phyloP scores from a whole-genome alignment of 352 stramenopile genomes.

The Nothophytophthora sp. region DNA sequence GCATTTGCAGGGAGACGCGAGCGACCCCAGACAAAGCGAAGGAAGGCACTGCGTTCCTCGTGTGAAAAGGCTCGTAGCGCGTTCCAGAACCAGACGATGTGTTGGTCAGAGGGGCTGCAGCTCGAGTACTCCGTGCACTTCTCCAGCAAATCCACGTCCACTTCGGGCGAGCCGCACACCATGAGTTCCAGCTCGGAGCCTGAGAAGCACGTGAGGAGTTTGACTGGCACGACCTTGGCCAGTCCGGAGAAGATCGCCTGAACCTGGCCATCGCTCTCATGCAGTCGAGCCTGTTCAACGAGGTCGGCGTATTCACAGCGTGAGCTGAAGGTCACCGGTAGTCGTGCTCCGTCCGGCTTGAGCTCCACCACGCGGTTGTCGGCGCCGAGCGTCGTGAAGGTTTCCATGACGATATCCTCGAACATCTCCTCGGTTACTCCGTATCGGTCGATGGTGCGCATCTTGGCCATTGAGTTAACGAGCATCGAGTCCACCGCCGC shows the following conservation, averaged over 20 bases:
- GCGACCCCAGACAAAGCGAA: conserved; percentile 93
- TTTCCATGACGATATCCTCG: conserved; percentile 90
- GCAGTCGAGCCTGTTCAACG: conserved; percentile 77
- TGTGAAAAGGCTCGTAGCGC: conserved; percentile 77
- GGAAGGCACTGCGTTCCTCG: conserved; percentile 83
- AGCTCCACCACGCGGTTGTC: conserved; percentile 84
- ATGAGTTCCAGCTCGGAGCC: conserved; percentile 80
- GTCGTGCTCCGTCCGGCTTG: conserved; percentile 52
- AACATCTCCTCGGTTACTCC: conserved; percentile 89
- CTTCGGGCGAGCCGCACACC: conserved; percentile 81
- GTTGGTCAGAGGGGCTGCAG: conserved; percentile 62
- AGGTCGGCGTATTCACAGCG: conserved; percentile 80
- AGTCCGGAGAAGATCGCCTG: conserved; percentile 58
- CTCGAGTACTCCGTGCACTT: conserved; percentile 88
- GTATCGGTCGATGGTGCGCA: conserved; percentile 76
- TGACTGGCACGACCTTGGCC: conserved; percentile 72
- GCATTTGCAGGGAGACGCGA: conserved; percentile 82
- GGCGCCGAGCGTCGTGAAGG: conserved; percentile 87
- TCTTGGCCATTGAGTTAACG: conserved; percentile 85
- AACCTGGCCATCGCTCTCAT: conserved; percentile 71
- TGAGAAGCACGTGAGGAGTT: conserved; percentile 79
- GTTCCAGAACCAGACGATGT: conserved; percentile 90
- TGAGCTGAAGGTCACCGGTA: conserved; percentile 84
- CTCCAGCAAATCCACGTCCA: conserved; percentile 83
- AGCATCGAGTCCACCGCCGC: conserved; percentile 84